Evolutionary conservation across 2,329 filamentous ascomycete species (phyloP).

Genomic region (Colletotrichum shisoi): DNA sequence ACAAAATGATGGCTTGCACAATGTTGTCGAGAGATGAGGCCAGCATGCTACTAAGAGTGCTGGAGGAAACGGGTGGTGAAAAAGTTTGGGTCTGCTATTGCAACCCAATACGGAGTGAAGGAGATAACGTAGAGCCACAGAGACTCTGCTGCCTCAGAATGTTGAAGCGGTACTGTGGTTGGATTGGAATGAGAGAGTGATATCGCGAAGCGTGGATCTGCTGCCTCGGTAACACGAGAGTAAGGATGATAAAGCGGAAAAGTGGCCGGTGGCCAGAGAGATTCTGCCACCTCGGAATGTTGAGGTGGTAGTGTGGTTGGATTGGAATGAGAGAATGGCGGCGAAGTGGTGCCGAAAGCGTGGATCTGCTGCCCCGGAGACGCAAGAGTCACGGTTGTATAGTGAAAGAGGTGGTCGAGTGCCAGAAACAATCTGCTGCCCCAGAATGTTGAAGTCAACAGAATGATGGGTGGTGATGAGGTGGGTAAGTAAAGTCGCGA

Average conservation of each 20-base stretch:
- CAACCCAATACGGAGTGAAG: neutral
- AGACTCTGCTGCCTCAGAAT: too few relatives aligned
- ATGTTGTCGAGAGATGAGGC: neutral
- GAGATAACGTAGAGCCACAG: too few relatives aligned
- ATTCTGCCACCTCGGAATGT: constrained; percentile 1
- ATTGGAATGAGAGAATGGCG: neutral
- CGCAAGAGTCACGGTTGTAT: neutral
- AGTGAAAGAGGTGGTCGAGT: neutral
- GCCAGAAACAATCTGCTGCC: neutral
- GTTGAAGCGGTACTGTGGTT: too few relatives aligned
- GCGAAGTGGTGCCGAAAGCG: neutral
- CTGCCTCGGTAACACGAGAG: neutral
- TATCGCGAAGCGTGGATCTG: neutral
- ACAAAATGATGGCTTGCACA: neutral
- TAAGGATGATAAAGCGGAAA: too few relatives aligned
- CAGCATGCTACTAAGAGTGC: neutral
- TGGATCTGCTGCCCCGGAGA: neutral
- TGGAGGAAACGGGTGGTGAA: neutral
- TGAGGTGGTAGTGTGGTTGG: neutral
- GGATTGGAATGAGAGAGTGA: too few relatives aligned
- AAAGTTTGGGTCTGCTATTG: neutral
- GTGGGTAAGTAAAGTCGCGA: neutral
- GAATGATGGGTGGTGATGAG: neutral
- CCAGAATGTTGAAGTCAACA: neutral
- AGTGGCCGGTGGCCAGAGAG: neutral